Evolutionary conservation across 148 eudicot species (phyloP).

Genomic region (Nyssa sinensis): DNA sequence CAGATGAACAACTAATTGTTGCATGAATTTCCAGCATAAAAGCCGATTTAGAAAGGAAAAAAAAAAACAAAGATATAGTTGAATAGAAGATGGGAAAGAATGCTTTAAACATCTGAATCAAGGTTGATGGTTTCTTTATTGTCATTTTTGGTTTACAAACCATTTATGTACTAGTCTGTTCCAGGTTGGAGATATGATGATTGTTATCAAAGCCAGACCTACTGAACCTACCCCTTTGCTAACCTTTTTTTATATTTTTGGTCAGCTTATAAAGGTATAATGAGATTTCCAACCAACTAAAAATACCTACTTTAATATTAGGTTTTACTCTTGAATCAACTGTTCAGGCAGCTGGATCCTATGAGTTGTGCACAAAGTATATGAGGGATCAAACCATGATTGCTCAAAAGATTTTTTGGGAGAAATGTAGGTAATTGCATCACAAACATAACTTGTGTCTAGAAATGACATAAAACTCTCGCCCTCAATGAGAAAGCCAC

Average conservation of each 20-base stretch:
- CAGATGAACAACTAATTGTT: not conserved
- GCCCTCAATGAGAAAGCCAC: not conserved
- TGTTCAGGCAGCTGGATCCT: not conserved
- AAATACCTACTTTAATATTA: not conserved
- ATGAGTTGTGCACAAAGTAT: not conserved
- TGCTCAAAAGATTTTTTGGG: too few relatives aligned
- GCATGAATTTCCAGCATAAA: not conserved
- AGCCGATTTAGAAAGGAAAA: not conserved
- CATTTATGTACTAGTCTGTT: not conserved
- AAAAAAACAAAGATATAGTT: too few relatives aligned
- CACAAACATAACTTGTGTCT: not conserved
- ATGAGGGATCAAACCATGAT: not conserved
- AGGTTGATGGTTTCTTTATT: not conserved
- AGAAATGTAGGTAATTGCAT: not conserved
- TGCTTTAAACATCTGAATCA: too few relatives aligned
- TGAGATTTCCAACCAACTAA: not conserved
- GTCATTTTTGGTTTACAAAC: not conserved
- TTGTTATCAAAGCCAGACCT: not conserved
- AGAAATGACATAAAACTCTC: not conserved
- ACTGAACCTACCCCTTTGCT: not conserved
- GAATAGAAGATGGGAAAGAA: not conserved
- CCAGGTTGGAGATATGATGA: not conserved
- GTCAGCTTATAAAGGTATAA: not conserved
- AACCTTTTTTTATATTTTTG: too few relatives aligned
- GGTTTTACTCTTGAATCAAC: not conserved